A percentile compares a stretch with the other conserved stretches of the same genome.
These are phyloP conservation scores for Eutrema heterophyllum DNA, from an alignment of 345 rosid genomes.

Conservation along the genomic window DNA sequence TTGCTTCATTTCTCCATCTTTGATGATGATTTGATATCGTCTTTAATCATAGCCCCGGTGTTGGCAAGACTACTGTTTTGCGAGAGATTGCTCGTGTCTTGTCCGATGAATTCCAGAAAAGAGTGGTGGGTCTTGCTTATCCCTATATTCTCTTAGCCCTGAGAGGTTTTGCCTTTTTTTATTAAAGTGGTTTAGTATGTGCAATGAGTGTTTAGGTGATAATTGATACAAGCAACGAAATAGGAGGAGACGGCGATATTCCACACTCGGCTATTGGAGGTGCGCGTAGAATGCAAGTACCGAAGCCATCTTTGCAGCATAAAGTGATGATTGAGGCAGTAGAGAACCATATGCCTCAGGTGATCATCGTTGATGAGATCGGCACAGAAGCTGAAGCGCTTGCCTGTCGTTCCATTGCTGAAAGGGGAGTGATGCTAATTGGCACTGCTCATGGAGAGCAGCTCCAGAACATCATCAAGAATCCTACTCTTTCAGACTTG, in stretches of 20 bases:
- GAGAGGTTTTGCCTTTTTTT: background rate
- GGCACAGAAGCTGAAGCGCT: slow-evolving; percentile 67
- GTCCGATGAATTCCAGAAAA: slow-evolving; percentile 54
- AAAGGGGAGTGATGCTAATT: slow-evolving; percentile 64
- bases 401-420: slow-evolving; percentile 63
- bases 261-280: slow-evolving; percentile 74
- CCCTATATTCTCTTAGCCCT: background rate
- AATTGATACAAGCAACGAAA: slow-evolving; percentile 72
- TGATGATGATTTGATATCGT: background rate
- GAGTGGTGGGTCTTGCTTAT: slow-evolving; percentile 46
- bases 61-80: slow-evolving; percentile 71
- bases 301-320: slow-evolving; percentile 57
- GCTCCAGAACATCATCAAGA: slow-evolving; percentile 56
- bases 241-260: slow-evolving; percentile 74
- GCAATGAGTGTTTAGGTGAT: slow-evolving; percentile 39
- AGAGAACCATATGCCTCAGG: slow-evolving; percentile 82
- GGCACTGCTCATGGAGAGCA: slow-evolving; percentile 69
- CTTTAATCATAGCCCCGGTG: slow-evolving; percentile 46
- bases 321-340: slow-evolving; percentile 71
- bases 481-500: slow-evolving; percentile 55
- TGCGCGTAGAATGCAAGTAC: slow-evolving; percentile 78
- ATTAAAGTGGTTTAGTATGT: background rate
- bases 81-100: slow-evolving; percentile 64
- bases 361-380: slow-evolving; percentile 62
- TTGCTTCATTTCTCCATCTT: background rate